These are phyloP conservation scores for Entomortierella parvispora DNA, from an alignment of 192 early-diverging fungal genomes.

Conservation along the genomic window DNA sequence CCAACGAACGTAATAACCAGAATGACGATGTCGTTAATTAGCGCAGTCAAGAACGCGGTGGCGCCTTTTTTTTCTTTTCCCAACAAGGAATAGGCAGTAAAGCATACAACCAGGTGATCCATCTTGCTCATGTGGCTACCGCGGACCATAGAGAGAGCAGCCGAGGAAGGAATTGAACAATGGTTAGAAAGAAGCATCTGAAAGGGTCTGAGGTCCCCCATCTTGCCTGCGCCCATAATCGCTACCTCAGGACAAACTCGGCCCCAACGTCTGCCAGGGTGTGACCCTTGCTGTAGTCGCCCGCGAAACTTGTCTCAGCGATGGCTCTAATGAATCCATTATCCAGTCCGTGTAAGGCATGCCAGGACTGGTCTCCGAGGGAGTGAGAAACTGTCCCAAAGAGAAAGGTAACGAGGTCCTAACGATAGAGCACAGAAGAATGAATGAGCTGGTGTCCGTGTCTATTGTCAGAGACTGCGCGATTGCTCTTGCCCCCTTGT, in stretches of 20 bases:
- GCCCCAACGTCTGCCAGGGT: constrained; percentile 69
- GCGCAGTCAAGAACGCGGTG: constrained; percentile 10
- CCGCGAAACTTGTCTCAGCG: constrained; percentile 60
- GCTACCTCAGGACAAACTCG: constrained; percentile 71
- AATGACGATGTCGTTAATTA: background rate
- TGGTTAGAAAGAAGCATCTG: too few species aligned
- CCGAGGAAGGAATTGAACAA: constrained; percentile 8
- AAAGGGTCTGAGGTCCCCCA: too few species aligned
- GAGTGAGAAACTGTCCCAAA: constrained; percentile 76
- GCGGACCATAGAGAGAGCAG: background rate
- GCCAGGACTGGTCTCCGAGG: constrained; percentile 76
- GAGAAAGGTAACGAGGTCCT: constrained; percentile 70
- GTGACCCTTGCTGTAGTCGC: constrained; percentile 61
- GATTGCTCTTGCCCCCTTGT: too few species aligned
- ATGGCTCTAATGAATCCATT: constrained; percentile 69
- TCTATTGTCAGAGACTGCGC: too few species aligned
- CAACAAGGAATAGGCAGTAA: background rate
- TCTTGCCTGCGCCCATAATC: too few species aligned
- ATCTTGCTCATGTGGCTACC: constrained; percentile 37
- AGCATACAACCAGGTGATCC: constrained; percentile 29
- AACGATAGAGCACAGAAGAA: background rate
- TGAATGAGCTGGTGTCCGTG: too few species aligned
- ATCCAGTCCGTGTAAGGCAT: constrained; percentile 62
- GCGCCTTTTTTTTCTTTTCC: constrained; percentile 40
- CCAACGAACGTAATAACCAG: background rate